Conservation (phyloP, 2,329 filamentous ascomycete species). For the Xylaria sp. region DNA sequence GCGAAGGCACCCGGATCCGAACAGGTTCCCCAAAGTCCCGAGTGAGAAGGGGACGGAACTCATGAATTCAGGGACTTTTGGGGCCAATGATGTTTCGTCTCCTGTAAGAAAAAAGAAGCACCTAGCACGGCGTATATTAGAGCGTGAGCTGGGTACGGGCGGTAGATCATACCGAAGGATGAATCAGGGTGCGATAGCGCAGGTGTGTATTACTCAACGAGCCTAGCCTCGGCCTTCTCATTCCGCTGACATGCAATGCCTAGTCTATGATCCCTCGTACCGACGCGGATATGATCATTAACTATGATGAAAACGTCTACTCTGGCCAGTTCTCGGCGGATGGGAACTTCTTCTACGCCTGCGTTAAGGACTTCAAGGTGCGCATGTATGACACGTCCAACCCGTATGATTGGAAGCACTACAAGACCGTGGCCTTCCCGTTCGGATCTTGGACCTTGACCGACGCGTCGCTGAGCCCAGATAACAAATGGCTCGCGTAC, state of each 20-base stretch:
- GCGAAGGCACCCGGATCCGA: constrained; percentile 51
- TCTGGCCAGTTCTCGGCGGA: constrained; percentile 97
- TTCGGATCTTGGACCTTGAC: constrained; percentile 95
- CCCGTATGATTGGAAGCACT: constrained; percentile 93
- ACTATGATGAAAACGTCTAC: constrained; percentile 86
- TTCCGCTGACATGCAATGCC: constrained; percentile 27
- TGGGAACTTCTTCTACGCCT: constrained; percentile 95
- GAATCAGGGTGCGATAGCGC: constrained; percentile 70
- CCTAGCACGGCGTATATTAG: constrained; percentile 73
- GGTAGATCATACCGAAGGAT: constrained; percentile 62
- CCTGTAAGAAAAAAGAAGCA: constrained; percentile 61
- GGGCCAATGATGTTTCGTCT: constrained; percentile 60
- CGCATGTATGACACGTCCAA: constrained; percentile 98
- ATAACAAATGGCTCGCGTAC: constrained; percentile 91
- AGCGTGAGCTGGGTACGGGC: constrained; percentile 79
- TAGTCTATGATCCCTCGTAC: constrained; percentile 79
- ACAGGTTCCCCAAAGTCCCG: constrained; percentile 81
- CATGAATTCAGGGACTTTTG: constrained; percentile 85
- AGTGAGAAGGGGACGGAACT: constrained; percentile 76
- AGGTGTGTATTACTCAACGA: constrained; percentile 52
- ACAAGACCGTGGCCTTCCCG: constrained; percentile 86
- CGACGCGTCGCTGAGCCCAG: constrained; percentile 86
- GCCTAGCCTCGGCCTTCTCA: background rate
- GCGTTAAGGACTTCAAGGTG: constrained; percentile 89
- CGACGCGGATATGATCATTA: constrained; percentile 82